Base-by-base conservation (phyloP, 805 yeast species). In the Candida odintsovae region DNA sequence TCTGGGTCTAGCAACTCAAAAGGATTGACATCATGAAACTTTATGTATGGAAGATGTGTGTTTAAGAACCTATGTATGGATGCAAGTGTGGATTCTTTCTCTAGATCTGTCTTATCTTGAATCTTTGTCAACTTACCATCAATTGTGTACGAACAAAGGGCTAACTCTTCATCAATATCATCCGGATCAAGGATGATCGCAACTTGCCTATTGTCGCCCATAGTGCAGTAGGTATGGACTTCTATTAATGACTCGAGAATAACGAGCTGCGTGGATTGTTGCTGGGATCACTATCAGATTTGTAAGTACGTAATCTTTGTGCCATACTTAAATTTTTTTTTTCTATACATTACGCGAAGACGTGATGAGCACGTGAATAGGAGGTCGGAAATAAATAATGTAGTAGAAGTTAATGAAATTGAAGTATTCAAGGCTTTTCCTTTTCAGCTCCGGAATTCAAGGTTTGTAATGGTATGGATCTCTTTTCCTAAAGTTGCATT, bases 21-120 rank as follows among this genome's bases (percentile, higher is more conserved):
- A 1, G 51, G 52, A 40, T 56, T 51, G 3, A 50, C 41, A 16
- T 56, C 59, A 20, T 53, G 58, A 40, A 43, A 50, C 25, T 50
- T 46, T 11, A 59, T 52, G 28, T 53, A 52, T 6, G 63, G 63
- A 9, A 57, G 42, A 33, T 55, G 55, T 5, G 56, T 45, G 7
- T 45, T 19, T 13, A 59, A 40, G 22, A 54, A 54, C 29, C 44
- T 39, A 11, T 31, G 13, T 18, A 47, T 25, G 18, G 44, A 5
- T 20, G 28, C 19, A 11, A 16, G 19, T 3, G 21, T 21, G 4
- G 23, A 29, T 23, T 23, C n/a, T 13, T 12, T 36, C 23, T 23
- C 40, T 29, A 45, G 28, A 12, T 11, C 29, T 11, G 10, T n/a
- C 16, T 33, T 41, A 13, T 47, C 22, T 18, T 44, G 21, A 2